phyloP scores from a whole-genome alignment of 768 basidiomycete species.

The Cystoderma amianthinum region DNA sequence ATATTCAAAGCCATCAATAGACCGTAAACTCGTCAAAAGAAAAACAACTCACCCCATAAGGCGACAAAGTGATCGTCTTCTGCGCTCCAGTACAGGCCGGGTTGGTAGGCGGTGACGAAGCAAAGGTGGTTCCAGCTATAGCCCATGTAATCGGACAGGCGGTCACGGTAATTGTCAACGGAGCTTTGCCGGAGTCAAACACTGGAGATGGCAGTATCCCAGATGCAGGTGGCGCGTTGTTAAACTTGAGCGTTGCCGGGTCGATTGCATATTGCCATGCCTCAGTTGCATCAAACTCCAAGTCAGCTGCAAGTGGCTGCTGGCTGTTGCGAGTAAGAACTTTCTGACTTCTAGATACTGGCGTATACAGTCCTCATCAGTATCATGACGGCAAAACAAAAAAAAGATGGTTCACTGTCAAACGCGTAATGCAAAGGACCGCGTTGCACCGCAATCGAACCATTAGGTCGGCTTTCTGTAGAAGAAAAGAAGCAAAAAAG shows the following conservation, averaged over 20 bases:
- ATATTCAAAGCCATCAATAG: not conserved
- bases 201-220: conserved; percentile 35
- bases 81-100: conserved; percentile 34
- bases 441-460: conserved; percentile 45
- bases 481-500: not conserved
- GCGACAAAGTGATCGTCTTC: conserved; percentile 35
- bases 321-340: conserved; percentile 34
- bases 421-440: conserved; percentile 50
- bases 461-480: conserved; percentile 42
- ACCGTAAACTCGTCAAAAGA: not conserved
- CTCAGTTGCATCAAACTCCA: conserved; percentile 40
- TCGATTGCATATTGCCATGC: conserved; percentile 53
- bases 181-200: conserved; percentile 41
- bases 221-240: conserved; percentile 21
- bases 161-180: conserved; percentile 37
- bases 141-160: conserved; percentile 47
- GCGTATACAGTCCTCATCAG: not conserved
- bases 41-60: conserved; percentile 37
- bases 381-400: not conserved
- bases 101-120: conserved; percentile 35
- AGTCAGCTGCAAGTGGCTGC: conserved; percentile 38
- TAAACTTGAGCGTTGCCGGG: conserved; percentile 32
- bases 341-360: conserved; percentile 25
- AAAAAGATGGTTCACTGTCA: conserved; percentile 28
- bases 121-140: conserved; percentile 41